Evolutionary conservation across 179 eudicot genomes (phyloP).

Genomic region (Sideroxylon spinosum): DNA sequence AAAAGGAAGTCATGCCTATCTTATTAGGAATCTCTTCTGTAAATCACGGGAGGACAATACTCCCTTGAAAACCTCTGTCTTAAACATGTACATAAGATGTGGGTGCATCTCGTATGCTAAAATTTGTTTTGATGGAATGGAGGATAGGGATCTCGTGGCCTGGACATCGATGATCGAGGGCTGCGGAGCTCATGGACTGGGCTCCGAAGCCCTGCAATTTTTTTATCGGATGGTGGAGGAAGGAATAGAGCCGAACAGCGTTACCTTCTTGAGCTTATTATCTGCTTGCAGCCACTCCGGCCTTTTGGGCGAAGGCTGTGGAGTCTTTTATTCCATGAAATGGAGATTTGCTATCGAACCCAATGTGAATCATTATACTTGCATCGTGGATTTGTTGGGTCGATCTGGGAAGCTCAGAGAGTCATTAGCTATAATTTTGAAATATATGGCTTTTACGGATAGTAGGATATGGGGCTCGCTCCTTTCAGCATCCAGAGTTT

Average conservation of each 20-base stretch:
- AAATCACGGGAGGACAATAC: conserved; percentile 18
- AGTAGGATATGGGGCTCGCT: conserved; percentile 56
- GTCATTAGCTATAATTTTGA: conserved; percentile 32
- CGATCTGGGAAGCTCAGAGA: conserved; percentile 43
- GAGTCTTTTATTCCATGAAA: conserved; percentile 34
- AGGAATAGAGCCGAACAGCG: conserved; percentile 42
- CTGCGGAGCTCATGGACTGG: conserved; percentile 34
- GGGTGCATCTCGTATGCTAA: conserved; percentile 34
- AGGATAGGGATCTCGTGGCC: conserved; percentile 34
- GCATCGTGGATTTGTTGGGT: conserved; percentile 52
- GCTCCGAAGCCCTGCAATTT: conserved; percentile 22
- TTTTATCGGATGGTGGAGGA: conserved; percentile 41
- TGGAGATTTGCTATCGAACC: conserved; percentile 37
- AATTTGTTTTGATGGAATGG: conserved; percentile 29
- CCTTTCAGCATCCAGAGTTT: conserved; percentile 36
- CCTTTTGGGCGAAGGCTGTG: conserved; percentile 36
- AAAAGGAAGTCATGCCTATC: conserved; percentile 44
- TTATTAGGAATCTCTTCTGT: conserved; percentile 24
- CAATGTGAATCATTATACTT: conserved; percentile 39
- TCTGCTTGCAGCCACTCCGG: conserved; percentile 56
- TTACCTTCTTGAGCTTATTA: conserved; percentile 48
- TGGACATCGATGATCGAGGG: conserved; percentile 61
- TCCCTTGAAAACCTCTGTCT: conserved; percentile 40
- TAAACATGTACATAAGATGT: conserved; percentile 40
- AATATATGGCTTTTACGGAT: conserved; percentile 29